Conservation (phyloP, 768 basidiomycete genomes). For the Favolaschia claudopus region DNA sequence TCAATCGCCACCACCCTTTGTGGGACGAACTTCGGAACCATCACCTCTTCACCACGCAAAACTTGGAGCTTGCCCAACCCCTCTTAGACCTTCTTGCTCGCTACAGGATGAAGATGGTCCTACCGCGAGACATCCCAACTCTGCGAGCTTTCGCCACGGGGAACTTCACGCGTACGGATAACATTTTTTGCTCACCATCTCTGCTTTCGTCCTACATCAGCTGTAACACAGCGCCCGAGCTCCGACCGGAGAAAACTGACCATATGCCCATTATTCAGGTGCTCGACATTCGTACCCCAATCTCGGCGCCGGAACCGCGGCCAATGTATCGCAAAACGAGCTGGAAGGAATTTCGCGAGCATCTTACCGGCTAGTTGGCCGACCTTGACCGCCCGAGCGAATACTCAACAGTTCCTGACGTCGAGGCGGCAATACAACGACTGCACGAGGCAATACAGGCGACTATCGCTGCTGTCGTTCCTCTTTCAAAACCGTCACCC, state of each 20-base stretch:
- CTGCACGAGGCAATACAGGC: slow-evolving; percentile 27
- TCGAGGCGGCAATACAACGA: not conserved
- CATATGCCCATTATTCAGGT: slow-evolving; percentile 47
- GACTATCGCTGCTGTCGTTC: slow-evolving; percentile 28
- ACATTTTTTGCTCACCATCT: slow-evolving; percentile 44
- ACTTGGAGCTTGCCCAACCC: slow-evolving; percentile 27
- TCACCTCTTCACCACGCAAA: slow-evolving; percentile 41
- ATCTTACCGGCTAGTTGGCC: not conserved
- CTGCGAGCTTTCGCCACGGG: slow-evolving; percentile 36
- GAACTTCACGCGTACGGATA: slow-evolving; percentile 50
- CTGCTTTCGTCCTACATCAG: slow-evolving; percentile 27
- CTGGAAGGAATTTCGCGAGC: slow-evolving; percentile 44
- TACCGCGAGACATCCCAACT: slow-evolving; percentile 44
- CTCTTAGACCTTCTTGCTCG: slow-evolving; percentile 36
- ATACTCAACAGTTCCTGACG: not conserved
- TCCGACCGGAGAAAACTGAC: slow-evolving; percentile 39
- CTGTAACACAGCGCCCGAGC: slow-evolving; percentile 34
- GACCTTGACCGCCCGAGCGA: not conserved
- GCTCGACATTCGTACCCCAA: slow-evolving; percentile 29
- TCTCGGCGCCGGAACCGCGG: not conserved
- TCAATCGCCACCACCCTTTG: slow-evolving; percentile 49
- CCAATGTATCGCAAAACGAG: slow-evolving; percentile 38
- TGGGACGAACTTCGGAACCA: slow-evolving; percentile 46
- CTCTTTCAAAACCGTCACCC: slow-evolving; percentile 24
- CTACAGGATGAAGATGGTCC: slow-evolving; percentile 40